A percentile compares a stretch with the other conserved stretches of the same genome.
phyloP scores from a whole-genome alignment of 139 green algal genomes.

The Micractinium conductrix region DNA sequence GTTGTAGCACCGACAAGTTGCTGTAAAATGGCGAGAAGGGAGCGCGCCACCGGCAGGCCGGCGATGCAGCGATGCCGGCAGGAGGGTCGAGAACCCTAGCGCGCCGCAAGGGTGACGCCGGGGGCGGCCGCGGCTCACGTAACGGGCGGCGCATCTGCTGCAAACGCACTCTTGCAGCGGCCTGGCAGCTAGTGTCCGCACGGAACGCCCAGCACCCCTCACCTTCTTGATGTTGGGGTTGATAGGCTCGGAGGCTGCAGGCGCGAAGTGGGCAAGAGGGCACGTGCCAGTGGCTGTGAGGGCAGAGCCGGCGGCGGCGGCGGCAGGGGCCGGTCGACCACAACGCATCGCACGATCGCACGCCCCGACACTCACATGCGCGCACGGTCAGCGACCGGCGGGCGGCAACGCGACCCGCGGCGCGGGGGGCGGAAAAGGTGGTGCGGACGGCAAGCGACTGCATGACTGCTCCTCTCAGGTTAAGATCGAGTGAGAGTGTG shows the following conservation, averaged over 20 bases:
- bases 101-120: no score
- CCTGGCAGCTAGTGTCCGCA: not conserved
- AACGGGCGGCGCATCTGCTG: not conserved
- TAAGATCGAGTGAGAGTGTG: not conserved
- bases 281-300: not conserved
- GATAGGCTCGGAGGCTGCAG: constrained; percentile 8
- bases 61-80: not conserved
- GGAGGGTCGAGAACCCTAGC: no score
- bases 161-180: not conserved
- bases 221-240: constrained; percentile 26
- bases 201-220: no score
- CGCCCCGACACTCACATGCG: not conserved
- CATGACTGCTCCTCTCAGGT: not conserved
- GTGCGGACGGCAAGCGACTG: not conserved
- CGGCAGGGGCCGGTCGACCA: not conserved
- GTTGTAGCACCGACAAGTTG: no score
- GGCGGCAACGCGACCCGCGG: no score
- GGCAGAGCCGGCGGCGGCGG: not conserved
- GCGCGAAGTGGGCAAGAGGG: not conserved
- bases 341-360: not conserved
- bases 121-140: not conserved
- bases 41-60: no score
- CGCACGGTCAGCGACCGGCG: not conserved
- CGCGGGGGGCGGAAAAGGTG: not conserved
- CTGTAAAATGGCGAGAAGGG: no score